Conservation (phyloP, 2,329 filamentous ascomycete genomes). For the Knoxdaviesia capensis region DNA sequence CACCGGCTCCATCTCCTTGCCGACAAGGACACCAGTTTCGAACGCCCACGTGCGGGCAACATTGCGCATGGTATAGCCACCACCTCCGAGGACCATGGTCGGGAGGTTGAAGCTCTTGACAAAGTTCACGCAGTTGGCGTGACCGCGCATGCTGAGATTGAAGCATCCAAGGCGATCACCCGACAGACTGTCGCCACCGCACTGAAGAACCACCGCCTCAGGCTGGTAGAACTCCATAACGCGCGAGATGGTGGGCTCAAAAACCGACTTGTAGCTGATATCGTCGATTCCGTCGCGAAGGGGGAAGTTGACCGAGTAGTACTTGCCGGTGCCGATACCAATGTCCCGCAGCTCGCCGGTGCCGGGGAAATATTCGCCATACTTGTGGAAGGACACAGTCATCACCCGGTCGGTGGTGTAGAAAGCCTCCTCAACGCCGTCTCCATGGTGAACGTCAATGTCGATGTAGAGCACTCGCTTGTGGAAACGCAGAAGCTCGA, state of each 20-base stretch:
- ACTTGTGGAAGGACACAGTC: conserved; percentile 90
- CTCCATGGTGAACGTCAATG: conserved; percentile 85
- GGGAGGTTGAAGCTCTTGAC: conserved; percentile 74
- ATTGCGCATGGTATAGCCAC: conserved; percentile 93
- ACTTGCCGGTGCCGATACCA: conserved; percentile 70
- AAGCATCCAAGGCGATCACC: conserved; percentile 91
- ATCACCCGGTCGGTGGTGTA: conserved; percentile 85
- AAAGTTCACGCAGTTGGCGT: conserved; percentile 83
- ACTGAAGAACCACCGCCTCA: conserved; percentile 85
- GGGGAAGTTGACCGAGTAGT: conserved; percentile 81
- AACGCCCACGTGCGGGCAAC: conserved; percentile 95
- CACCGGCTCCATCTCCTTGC: conserved; percentile 60
- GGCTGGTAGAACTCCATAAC: conserved; percentile 81
- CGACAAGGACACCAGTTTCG: conserved; percentile 79
- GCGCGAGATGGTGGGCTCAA: conserved; percentile 70
- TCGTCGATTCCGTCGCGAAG: conserved; percentile 86
- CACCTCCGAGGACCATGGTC: conserved; percentile 81
- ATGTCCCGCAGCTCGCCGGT: conserved; percentile 76
- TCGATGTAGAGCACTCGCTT: conserved; percentile 96
- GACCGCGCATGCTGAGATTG: conserved; percentile 91
- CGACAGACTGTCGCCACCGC: conserved; percentile 83
- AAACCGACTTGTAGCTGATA: conserved; percentile 73
- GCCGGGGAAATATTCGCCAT: conserved; percentile 88
- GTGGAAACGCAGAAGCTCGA: conserved; percentile 77
- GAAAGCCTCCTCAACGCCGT: conserved; percentile 85